Evolutionary conservation across 2,329 filamentous ascomycete genomes (phyloP).

Genomic region (Ramichloridium luteum): DNA sequence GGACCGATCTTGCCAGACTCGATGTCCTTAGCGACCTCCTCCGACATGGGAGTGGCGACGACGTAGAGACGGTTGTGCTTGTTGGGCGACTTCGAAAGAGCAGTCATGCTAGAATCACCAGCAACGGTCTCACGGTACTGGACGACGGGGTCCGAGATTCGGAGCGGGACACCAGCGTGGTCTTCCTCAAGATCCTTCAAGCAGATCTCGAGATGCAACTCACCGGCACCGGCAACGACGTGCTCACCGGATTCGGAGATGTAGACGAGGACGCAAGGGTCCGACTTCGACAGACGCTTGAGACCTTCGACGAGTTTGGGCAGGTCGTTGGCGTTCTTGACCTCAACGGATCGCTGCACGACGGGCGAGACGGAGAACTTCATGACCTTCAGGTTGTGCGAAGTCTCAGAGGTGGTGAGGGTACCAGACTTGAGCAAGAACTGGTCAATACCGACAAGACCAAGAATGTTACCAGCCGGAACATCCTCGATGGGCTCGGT

Average conservation of each 20-base stretch:
- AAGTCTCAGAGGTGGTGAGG: slow-evolving; percentile 89
- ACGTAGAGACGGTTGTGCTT: slow-evolving; percentile 99
- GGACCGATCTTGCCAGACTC: slow-evolving; percentile 84
- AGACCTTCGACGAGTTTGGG: slow-evolving; percentile 99
- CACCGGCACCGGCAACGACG: slow-evolving; percentile 97
- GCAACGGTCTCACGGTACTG: slow-evolving; percentile 95
- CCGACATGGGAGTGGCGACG: slow-evolving; percentile 75
- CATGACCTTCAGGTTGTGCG: slow-evolving; percentile 99
- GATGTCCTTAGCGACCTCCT: slow-evolving; percentile 85
- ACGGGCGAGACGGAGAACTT: slow-evolving; percentile 99
- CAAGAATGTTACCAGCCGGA: slow-evolving; percentile 98
- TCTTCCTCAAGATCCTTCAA: slow-evolving; percentile 99
- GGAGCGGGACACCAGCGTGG: slow-evolving; percentile 96
- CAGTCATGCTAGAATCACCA: slow-evolving; percentile 78
- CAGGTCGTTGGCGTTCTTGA: slow-evolving; percentile 99
- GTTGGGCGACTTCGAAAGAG: slow-evolving; percentile 99
- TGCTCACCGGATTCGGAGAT: slow-evolving; percentile 94
- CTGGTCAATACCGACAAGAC: slow-evolving; percentile 98
- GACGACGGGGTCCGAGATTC: slow-evolving; percentile 95
- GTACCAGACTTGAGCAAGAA: slow-evolving; percentile 99
- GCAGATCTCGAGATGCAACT: slow-evolving; percentile 99
- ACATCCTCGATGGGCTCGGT: slow-evolving; percentile 98
- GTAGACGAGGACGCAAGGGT: slow-evolving; percentile 88
- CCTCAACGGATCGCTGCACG: slow-evolving; percentile 95
- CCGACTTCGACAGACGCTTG: slow-evolving; percentile 99